Evolutionary conservation across 2,329 filamentous ascomycete species (phyloP), one percentile per base, ranked within the genome.

Genomic region (Botrytis fabae): DNA sequence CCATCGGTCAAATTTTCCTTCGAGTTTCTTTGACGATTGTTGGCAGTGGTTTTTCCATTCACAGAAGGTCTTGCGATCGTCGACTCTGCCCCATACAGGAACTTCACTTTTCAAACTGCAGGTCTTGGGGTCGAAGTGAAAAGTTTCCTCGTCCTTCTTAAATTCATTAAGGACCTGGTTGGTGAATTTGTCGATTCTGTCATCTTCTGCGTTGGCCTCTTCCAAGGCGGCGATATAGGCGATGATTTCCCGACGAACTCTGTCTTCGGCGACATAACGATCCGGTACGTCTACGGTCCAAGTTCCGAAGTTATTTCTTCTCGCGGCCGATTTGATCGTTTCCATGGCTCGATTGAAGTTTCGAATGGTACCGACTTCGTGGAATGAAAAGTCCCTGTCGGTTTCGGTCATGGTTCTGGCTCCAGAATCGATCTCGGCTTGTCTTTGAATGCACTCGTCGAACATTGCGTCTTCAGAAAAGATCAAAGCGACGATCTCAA

Each of bases 401-500:
- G 28, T 20, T 7, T 63, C 54, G 4, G 28, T 70, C 32, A 70
- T 70, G 22, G 22, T 38, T 63, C 68, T 63, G 25, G 38, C 14
- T 20, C 54, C 59, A 28, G 38, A 35, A 48, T 70, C 68, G n/a
- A 70, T 60, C 28, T 70, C 57, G 22, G 68, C 40, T 63, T 70
- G 68, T 38, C 54, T 20, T 35, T 22, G 44, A 32, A 70, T 16
- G 20, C 18, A 9, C 62, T 70, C 54, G 14, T 70, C 57, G 4
- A 57, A 42, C 25, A 42, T 42, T 0, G 8, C 4, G 4, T 22
- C 35, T 32, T 68, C 48, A 12, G 28, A 5, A 14, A 57, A 0
- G 22, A 57, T 6, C 1, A 2, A 3, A 1, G 7, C 5, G 25
- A 28, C 1, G 4, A n/a, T 6, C 12, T 10, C 2, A 4, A 40